These are phyloP conservation scores for Ogataea parapolymorpha DNA, from an alignment of 805 yeast species.

Conservation along the genomic window DNA sequence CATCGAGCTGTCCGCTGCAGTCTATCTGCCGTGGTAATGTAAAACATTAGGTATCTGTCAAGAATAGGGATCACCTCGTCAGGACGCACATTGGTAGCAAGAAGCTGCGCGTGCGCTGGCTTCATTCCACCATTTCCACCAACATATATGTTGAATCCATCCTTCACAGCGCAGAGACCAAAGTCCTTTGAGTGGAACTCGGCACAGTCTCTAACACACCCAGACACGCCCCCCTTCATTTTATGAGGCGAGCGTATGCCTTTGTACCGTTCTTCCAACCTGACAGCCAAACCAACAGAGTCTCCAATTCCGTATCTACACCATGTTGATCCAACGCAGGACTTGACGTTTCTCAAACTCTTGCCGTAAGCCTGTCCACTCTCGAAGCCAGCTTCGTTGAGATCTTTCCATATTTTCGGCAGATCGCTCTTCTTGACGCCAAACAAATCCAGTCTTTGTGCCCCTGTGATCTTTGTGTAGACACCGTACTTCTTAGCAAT, in stretches of 20 bases:
- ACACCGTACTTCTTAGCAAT: constrained; percentile 33
- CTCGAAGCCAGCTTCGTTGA: constrained; percentile 33
- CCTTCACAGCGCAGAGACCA: constrained; percentile 37
- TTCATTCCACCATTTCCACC: constrained; percentile 42
- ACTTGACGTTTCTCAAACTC: constrained; percentile 35
- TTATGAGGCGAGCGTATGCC: constrained; percentile 38
- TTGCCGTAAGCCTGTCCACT: constrained; percentile 40
- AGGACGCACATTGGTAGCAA: constrained; percentile 34
- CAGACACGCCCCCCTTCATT: constrained; percentile 38
- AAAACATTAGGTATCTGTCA: constrained; percentile 38
- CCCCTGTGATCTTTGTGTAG: constrained; percentile 38
- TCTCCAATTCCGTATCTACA: constrained; percentile 39
- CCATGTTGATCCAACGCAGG: constrained; percentile 40
- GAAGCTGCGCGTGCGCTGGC: constrained; percentile 37
- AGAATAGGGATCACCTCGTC: constrained; percentile 36
- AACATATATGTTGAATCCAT: constrained; percentile 36
- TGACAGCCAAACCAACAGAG: constrained; percentile 37
- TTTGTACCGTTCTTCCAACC: constrained; percentile 37
- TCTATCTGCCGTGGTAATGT: constrained; percentile 37
- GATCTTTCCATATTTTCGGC: constrained; percentile 33
- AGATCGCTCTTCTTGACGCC: constrained; percentile 35
- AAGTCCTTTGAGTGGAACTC: constrained; percentile 38
- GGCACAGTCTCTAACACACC: constrained; percentile 39
- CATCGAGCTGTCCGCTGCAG: constrained; percentile 38
- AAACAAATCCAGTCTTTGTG: constrained; percentile 35